A percentile compares a stretch with the other conserved stretches of the same genome.
Evolutionary conservation across 2,329 filamentous ascomycete genomes (phyloP).

Genomic region (Aspergillus persii): DNA sequence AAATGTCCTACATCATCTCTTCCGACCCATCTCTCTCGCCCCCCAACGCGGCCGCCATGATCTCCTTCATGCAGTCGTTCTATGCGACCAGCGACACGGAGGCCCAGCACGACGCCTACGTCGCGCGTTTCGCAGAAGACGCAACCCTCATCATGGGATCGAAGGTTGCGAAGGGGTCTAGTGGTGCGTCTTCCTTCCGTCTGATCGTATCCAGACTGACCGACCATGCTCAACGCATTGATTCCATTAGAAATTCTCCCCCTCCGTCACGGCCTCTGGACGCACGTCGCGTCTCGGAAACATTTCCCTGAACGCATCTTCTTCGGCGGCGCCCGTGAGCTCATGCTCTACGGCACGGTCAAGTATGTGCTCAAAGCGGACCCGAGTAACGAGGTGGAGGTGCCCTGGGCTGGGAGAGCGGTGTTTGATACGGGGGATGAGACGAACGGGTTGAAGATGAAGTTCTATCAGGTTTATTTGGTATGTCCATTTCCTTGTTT

Average conservation of each 20-base stretch:
- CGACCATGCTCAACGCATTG: too few species aligned
- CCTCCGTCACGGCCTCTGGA: slow-evolving; percentile 37
- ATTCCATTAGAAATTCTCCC: slow-evolving; percentile 28
- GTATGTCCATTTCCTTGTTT: slow-evolving; percentile 21
- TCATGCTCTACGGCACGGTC: slow-evolving; percentile 40
- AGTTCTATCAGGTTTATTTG: slow-evolving; percentile 42
- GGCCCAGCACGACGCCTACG: slow-evolving; percentile 34
- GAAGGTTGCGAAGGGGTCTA: slow-evolving; percentile 31
- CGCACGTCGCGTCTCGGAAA: slow-evolving; percentile 33
- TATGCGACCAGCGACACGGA: slow-evolving; percentile 38
- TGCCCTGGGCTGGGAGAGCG: slow-evolving; percentile 38
- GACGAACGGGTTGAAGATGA: slow-evolving; percentile 32
- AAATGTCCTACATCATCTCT: slow-evolving; percentile 35
- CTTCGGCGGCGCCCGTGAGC: slow-evolving; percentile 32
- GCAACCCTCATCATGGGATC: slow-evolving; percentile 40
- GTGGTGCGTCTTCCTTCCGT: slow-evolving; percentile 24
- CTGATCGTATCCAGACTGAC: background rate
- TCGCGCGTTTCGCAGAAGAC: slow-evolving; percentile 32
- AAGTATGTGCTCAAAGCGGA: slow-evolving; percentile 33
- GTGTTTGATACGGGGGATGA: slow-evolving; percentile 29
- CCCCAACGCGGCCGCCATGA: slow-evolving; percentile 21
- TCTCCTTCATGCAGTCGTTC: slow-evolving; percentile 37
- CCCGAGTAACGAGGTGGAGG: slow-evolving; percentile 30
- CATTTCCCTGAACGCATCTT: slow-evolving; percentile 31
- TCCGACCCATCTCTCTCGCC: slow-evolving; percentile 26